Base-by-base conservation (phyloP, 1,284 basidiomycete species). In the Athelia sp. region DNA sequence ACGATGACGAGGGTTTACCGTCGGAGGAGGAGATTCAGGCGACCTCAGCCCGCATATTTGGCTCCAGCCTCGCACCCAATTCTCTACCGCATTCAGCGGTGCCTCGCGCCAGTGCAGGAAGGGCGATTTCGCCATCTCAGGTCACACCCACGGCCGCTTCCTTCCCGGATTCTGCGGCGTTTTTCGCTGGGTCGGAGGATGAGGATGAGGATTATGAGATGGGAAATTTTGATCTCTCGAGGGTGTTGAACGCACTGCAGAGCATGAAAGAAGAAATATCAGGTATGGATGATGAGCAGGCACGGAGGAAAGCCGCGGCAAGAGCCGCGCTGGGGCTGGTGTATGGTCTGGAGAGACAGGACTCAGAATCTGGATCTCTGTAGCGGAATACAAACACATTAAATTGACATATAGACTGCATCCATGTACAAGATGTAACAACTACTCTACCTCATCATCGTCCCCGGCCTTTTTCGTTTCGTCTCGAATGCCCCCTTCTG, bases 181-280 rank as follows among this genome's bases (percentile, higher is more conserved):
- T 47, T 32, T 23, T 53, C 49, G 8, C 36, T 4, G 36, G 22
- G 48, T 42, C n/a, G 50, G 40, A 35, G 46, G 45, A 46, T 4
- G n/a, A n/a, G n/a, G n/a, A n/a, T n/a, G 59, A 61, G 26, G 54
- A 68, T 48, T 67, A 71, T 45, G 73, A 73, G 43, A 63, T 67
- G 51, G 65, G 66, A 31, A 62, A 72, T 21, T 86, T 89, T 59
- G 86, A 90, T 63, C 63, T 90, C 38, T 73, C 78, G 29, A 67
- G 72, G 43, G 78, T 90, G 31, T 58, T 89, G n/a, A 70, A 71
- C 36, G 74, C 78, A 2, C 68, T 90, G 31, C 79, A 86, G 58
- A 77, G 75, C 35, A 79, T 90, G 75, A 86, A 86, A 59, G 77
- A 77, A 36, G 84, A 90, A 65, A 88, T 90, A 53, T 71, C 81